These are phyloP conservation scores for Anethum foeniculum DNA, from an alignment of 140 eudicot species.

Conservation along the genomic window DNA sequence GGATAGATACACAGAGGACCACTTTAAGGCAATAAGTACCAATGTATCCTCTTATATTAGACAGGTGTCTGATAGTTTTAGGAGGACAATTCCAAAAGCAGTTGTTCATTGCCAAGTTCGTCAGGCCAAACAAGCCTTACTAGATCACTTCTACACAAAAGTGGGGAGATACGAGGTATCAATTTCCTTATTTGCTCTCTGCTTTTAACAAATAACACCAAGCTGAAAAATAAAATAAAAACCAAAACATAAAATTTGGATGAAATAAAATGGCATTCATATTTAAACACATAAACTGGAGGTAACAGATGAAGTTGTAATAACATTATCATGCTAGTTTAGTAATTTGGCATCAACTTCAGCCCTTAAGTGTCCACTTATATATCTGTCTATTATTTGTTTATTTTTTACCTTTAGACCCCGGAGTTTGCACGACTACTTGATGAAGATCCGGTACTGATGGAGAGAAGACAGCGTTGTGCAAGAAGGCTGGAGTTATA, in stretches of 20 bases:
- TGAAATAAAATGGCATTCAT: neutral
- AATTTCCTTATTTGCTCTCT: neutral
- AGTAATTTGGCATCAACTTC: neutral
- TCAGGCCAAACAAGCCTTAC: conserved; percentile 61
- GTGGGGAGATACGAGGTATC: conserved; percentile 62
- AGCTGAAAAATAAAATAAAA: neutral
- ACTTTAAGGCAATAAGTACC: conserved; percentile 58
- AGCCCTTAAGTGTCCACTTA: neutral
- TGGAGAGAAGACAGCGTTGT: conserved; percentile 21
- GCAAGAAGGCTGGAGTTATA: conserved; percentile 22
- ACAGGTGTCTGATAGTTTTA: conserved; percentile 59
- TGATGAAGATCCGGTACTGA: conserved; percentile 29
- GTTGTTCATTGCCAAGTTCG: conserved; percentile 70
- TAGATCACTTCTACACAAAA: conserved; percentile 61
- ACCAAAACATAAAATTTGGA: neutral
- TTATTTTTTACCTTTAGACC: neutral
- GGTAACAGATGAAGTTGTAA: neutral
- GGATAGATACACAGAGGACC: conserved; percentile 62
- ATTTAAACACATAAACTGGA: neutral
- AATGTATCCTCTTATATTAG: conserved; percentile 63
- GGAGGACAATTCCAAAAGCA: conserved; percentile 66
- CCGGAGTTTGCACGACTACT: conserved; percentile 11
- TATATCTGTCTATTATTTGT: neutral
- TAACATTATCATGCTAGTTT: neutral
- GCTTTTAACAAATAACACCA: neutral